Evolutionary conservation across 1,284 basidiomycete species (phyloP), one percentile per base, ranked within the genome.

Genomic region (Ganoderma lingzhi): DNA sequence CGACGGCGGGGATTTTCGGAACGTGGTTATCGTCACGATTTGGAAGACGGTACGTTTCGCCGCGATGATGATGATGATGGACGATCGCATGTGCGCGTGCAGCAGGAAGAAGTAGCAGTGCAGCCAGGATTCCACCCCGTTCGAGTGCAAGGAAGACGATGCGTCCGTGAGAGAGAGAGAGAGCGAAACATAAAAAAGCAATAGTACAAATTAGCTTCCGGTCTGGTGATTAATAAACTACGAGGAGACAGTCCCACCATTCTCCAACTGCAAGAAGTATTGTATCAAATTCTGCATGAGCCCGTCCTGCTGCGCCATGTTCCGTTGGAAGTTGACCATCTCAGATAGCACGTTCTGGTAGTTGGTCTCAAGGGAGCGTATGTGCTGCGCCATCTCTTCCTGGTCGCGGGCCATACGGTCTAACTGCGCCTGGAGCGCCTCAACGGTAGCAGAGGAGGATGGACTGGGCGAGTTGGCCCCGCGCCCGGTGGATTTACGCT

Each of bases 281-380:
- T 92, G 89, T 74, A 96, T 91, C 71, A 96, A 80, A 74, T 89
- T 90, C 81, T 95, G 93, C 89, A 96, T 93, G 70, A 96, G 80
- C 63, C 88, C 88, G 74, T 96, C 94, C 83, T 96, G 95, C 80
- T 94, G 91, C 41, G 93, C 92, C 88, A 95, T 91, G 75, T 92
- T 93, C 69, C 92, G 82, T 82, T 96, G 94, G 78, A 95, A 93
- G 64, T 89, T 89, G 74, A 93, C 91, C 87, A 96, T 92, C 81
- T 96, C 94, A 70, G 88, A 87, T 35, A 95, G 87, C 51, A 95
- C 90, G 70, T 87, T 90, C 78, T 93, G 89, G 79, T 95, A 95
- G 77, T 92, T 91, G 69, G 86, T 85, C 78, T 94, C 93, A 37
- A 95, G 83, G 62, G 86, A 87, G 45, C 85, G 84, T 71, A 92